Conservation (phyloP, 2,329 filamentous ascomycete genomes). For the Alternaria longipes region DNA sequence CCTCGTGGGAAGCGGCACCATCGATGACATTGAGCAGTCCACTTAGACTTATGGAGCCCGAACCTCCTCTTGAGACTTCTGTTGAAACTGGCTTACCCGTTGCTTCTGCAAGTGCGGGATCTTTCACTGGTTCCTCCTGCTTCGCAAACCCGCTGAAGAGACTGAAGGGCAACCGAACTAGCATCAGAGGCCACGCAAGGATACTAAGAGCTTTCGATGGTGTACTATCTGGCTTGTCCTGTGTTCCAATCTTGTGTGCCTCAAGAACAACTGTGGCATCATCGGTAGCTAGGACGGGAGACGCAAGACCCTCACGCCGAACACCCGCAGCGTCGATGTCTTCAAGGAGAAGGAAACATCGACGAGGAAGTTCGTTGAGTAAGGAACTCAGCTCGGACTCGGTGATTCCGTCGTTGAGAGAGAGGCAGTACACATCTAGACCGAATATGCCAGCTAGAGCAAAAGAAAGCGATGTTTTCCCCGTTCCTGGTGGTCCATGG, state of each 20-base stretch:
- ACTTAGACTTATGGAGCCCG: conserved; percentile 71
- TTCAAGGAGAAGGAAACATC: conserved; percentile 59
- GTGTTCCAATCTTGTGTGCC: background rate
- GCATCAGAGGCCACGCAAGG: background rate
- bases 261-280: background rate
- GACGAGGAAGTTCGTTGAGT: conserved; percentile 54
- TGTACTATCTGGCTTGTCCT: background rate
- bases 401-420: conserved; percentile 71
- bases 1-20: conserved; percentile 81
- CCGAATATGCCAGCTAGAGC: conserved; percentile 59
- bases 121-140: background rate
- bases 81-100: background rate
- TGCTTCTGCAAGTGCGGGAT: background rate
- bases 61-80: background rate
- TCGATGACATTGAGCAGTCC: conserved; percentile 85
- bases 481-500: conserved; percentile 80
- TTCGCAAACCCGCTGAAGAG: background rate
- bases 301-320: background rate
- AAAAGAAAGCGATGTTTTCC: conserved; percentile 66
- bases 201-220: background rate
- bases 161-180: background rate
- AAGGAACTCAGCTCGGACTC: conserved; percentile 67
- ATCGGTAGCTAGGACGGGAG: background rate
- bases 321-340: conserved; percentile 60
- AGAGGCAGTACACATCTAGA: conserved; percentile 58